A percentile compares a stretch with the other conserved stretches of the same genome.
phyloP scores from a whole-genome alignment of 2,329 filamentous ascomycete genomes.

The Phaeosphaeriaceae sp. region DNA sequence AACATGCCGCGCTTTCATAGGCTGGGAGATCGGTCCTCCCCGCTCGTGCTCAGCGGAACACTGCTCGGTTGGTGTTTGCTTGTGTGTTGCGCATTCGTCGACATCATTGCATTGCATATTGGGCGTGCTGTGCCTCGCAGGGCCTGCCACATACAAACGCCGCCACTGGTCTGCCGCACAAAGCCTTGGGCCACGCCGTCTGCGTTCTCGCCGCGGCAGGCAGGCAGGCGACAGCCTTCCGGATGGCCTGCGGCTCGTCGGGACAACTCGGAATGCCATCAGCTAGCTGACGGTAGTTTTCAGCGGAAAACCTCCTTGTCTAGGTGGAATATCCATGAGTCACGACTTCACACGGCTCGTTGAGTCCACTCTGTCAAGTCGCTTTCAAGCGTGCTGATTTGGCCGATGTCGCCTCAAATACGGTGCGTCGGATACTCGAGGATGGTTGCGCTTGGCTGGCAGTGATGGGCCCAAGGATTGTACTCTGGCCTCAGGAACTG shows the following conservation, averaged over 20 bases:
- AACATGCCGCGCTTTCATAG: slow-evolving; percentile 23
- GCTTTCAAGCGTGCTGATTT: slow-evolving; percentile 14
- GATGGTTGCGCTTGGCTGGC: slow-evolving; percentile 11
- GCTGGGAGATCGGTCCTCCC: slow-evolving; percentile 32
- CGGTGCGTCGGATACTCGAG: slow-evolving; percentile 38
- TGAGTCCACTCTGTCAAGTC: slow-evolving; percentile 23
- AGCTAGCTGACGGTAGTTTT: slow-evolving; percentile 22
- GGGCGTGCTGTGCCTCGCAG: background rate
- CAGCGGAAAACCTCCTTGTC: slow-evolving; percentile 20
- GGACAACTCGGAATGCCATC: slow-evolving; percentile 34
- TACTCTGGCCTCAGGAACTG: background rate
- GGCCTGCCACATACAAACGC: background rate
- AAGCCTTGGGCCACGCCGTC: slow-evolving; percentile 10
- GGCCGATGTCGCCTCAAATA: slow-evolving; percentile 46
- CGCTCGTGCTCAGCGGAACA: slow-evolving; percentile 34
- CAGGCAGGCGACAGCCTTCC: background rate
- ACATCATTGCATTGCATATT: slow-evolving; percentile 21
- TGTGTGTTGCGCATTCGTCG: slow-evolving; percentile 19
- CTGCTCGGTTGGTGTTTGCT: background rate
- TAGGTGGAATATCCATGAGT: slow-evolving; percentile 39
- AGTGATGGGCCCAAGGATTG: background rate
- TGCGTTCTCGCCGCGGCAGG: background rate
- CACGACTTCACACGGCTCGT: slow-evolving; percentile 40
- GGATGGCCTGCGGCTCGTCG: slow-evolving; percentile 19
- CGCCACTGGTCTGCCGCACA: background rate